Evolutionary conservation across 1,139 yeast species (phyloP).

Genomic region (Suhomyces bribrorum): DNA sequence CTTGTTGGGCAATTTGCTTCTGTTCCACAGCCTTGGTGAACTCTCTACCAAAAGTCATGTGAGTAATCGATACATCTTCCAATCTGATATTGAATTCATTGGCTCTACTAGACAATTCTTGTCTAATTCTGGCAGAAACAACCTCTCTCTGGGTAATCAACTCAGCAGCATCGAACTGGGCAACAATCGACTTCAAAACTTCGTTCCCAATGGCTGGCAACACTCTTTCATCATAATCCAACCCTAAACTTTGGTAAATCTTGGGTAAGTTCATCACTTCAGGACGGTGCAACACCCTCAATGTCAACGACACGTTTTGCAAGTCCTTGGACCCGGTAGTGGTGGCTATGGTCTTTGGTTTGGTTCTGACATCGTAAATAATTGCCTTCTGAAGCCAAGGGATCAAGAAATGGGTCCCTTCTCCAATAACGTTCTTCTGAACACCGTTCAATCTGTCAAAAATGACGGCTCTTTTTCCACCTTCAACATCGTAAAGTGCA

Average conservation of each 20-base stretch:
- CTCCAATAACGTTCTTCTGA: conserved; percentile 82
- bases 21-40: conserved; percentile 98
- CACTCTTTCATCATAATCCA: conserved; percentile 96
- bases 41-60: conserved; percentile 95
- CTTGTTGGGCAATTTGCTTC: conserved; percentile 99
- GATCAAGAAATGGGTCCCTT: conserved; percentile 91
- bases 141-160: conserved; percentile 96
- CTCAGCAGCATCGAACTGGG: conserved; percentile 98
- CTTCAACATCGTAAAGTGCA: conserved; percentile 88
- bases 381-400: conserved; percentile 97
- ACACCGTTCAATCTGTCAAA: conserved; percentile 93
- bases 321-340: conserved; percentile 97
- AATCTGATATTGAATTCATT: conserved; percentile 84
- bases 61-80: conserved; percentile 97
- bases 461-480: conserved; percentile 94
- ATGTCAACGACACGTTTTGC: conserved; percentile 91
- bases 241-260: conserved; percentile 88
- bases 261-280: conserved; percentile 78
- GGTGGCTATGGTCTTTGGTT: conserved; percentile 89
- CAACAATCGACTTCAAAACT: conserved; percentile 91
- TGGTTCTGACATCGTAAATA: conserved; percentile 85
- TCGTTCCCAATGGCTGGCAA: conserved; percentile 97
- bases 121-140: conserved; percentile 86
- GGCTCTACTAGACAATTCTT: conserved; percentile 83
- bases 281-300: conserved; percentile 93